Base-by-base conservation (phyloP, 164 flowering plant genomes). In the Houttuynia cordata region DNA sequence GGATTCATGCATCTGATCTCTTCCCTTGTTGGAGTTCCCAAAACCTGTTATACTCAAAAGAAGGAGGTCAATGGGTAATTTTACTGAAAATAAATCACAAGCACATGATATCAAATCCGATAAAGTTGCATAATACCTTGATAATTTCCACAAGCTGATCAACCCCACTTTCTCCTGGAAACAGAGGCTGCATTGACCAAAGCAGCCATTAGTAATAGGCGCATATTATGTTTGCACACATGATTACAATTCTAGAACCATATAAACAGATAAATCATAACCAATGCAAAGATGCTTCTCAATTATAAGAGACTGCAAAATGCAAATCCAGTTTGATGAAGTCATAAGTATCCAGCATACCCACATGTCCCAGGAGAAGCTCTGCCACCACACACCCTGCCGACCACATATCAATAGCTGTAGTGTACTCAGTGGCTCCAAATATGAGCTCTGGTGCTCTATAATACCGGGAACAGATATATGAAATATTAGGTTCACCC, bases 1-100 rank as follows among this genome's bases (percentile, higher is more conserved):
- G 96, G 99, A 74, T 93, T 93, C 99, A 93, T 93, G 81, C 97
- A 86, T 73, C 79, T 90, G 51, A 93, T 90, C 72, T 93, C 99
- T 75, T 93, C 99, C 76, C 96, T 77, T 12, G 97, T 90, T 23
- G 99, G 99, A 19, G 97, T 89, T 24, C 97, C 97, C 72, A 93
- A 62, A 67, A 92, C 78, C 96, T 89, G 64, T 60, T 15, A 67
- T 42, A 25, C 24, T 20, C 13, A 42, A 6, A 47, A 21, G 40
- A 9, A 23, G 51, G 37, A 30, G 37, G 22, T 56, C 21, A n/a
- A 41, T 8, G 24, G 15, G 17, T 22, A 42, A 22, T 34, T 40
- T 42, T 12, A 24, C 13, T 53, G 21, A 10, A 61, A 52, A 19
- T n/a, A 23, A 2, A 30, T 12, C 23, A 52, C 60, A 61, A 17